Percentiles rank a stretch among this genome's conserved stretches.
Evolutionary conservation across 805 yeast species (phyloP).

Genomic region (Metschnikowia gelsemii): DNA sequence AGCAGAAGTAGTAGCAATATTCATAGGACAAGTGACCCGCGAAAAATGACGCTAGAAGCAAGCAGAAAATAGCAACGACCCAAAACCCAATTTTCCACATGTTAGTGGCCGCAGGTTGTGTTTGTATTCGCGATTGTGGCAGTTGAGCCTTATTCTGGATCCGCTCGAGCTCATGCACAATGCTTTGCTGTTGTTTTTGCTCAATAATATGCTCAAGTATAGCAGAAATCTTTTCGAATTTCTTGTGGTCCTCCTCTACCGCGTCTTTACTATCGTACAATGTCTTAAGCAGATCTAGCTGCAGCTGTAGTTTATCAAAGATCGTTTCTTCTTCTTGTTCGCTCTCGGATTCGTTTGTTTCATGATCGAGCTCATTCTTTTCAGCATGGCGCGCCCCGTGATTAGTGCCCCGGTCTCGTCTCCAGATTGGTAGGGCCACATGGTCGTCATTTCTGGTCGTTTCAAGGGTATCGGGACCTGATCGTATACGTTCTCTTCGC

Average conservation of each 20-base stretch:
- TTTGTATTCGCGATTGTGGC: background rate
- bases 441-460: constrained; percentile 5
- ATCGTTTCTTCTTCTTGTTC: constrained; percentile 4
- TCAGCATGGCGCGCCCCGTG: background rate
- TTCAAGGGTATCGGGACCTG: background rate
- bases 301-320: constrained; percentile 12
- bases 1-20: constrained; percentile 43
- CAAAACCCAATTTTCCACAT: constrained; percentile 4
- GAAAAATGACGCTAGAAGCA: constrained; percentile 25
- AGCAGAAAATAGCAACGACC: constrained; percentile 11
- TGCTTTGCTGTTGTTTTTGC: constrained; percentile 15
- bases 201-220: constrained; percentile 11
- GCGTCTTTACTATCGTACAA: constrained; percentile 9
- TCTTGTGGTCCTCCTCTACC: constrained; percentile 5
- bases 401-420: constrained; percentile 4
- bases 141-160: constrained; percentile 16
- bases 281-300: constrained; percentile 10
- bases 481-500: constrained; percentile 1
- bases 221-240: constrained; percentile 8
- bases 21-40: constrained; percentile 36
- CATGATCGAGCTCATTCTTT: background rate
- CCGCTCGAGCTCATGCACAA: constrained; percentile 26
- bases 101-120: background rate
- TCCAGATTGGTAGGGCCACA: constrained; percentile 17
- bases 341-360: background rate